Evolutionary conservation across 2,329 filamentous ascomycete genomes (phyloP), one percentile per base, ranked within the genome.

Genomic region (Conoideocrella luteorostrata): DNA sequence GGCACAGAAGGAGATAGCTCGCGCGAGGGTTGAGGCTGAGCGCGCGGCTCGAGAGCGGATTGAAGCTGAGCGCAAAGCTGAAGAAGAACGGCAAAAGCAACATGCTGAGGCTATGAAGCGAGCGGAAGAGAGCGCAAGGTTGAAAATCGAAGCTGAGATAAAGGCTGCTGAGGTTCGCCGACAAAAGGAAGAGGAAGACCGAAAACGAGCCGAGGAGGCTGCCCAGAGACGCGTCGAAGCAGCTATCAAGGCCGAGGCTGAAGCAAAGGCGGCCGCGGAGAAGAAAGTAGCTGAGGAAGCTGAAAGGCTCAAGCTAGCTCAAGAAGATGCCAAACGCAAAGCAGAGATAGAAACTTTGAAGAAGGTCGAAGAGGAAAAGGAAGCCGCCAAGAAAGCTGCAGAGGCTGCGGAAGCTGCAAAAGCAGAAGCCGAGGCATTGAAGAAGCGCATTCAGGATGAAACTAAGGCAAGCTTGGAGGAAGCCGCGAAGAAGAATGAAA

Each of bases 401-500:
- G 67, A 66, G 23, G 64, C 63, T 2, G 63, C 63, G 10, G 77
- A 55, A 29, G 54, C 70, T n/a, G 73, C 69, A n/a, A 73, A 75
- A 58, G 66, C 69, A 44, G 69, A 66, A 48, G 76, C 75, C 48
- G 77, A 81, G 38, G 87, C 88, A 61, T 67, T 69, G 3, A 74
- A 73, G 53, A 76, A 76, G 54, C 72, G 77, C 52, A 73, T 74
- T 1, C 71, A 80, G 42, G 75, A 78, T 40, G 72, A 73, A 5
- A 68, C 74, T n/a, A 74, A 70, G 50, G 70, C 72, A 38, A 70
- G 66, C 50, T 52, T 72, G 17, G 54, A 73, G 29, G 69, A 71
- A 29, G 71, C 72, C 41, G 65, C 67, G 15, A 71, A 72, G 55
- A 70, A 72, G 49, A 75, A 75, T 48, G 77, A 82, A 32, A 86